A percentile compares a stretch with the other conserved stretches of the same genome.
phyloP scores from a whole-genome alignment of 805 yeast genomes.

The Debaryomyces tyrocola region DNA sequence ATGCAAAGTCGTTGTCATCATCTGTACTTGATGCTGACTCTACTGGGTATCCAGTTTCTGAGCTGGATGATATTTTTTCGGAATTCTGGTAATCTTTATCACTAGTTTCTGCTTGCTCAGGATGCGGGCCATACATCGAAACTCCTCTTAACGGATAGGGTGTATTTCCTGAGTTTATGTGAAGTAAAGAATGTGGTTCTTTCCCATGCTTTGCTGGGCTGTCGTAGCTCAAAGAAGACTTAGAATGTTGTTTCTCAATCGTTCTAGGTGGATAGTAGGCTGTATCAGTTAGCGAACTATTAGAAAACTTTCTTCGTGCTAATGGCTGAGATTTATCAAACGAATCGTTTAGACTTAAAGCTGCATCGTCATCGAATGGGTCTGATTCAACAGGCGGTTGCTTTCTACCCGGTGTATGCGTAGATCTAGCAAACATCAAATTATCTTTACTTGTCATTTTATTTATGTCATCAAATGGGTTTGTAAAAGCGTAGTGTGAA shows the following conservation, averaged over 20 bases:
- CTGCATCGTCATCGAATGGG: background rate
- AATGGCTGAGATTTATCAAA: background rate
- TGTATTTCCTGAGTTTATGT: constrained; percentile 1
- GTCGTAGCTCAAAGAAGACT: background rate
- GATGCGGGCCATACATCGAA: constrained; percentile 17
- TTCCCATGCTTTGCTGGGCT: background rate
- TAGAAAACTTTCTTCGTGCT: background rate
- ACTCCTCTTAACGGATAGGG: constrained; percentile 36
- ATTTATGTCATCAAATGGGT: constrained; percentile 12
- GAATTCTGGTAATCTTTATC: constrained; percentile 1
- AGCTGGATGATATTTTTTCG: background rate
- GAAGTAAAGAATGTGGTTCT: background rate
- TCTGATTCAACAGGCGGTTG: background rate
- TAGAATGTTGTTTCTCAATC: background rate
- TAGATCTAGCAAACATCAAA: constrained; percentile 1
- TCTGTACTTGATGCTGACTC: background rate
- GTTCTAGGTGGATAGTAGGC: background rate
- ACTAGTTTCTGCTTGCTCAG: background rate
- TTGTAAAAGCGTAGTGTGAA: background rate
- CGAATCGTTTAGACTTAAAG: background rate
- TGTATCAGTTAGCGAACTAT: background rate
- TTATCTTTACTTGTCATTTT: constrained; percentile 5
- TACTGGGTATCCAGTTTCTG: background rate
- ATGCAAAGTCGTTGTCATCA: background rate
- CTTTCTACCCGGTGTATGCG: background rate